phyloP scores from a whole-genome alignment of 306 rosid genomes.

The Gynostemma pentaphyllum region DNA sequence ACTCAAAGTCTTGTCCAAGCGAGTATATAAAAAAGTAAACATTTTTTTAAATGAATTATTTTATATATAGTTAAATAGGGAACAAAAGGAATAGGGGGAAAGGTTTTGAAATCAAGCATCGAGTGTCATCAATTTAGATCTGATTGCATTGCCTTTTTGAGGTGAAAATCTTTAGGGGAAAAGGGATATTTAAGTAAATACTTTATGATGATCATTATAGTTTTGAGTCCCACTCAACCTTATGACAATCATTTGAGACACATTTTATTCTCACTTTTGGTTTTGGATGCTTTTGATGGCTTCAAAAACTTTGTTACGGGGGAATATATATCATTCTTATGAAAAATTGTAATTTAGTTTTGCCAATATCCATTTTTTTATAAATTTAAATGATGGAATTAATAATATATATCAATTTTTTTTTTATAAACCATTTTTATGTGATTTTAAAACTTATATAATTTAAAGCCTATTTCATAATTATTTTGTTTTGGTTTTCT shows the following conservation, averaged over 20 bases:
- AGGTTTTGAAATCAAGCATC: neutral
- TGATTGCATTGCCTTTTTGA: neutral
- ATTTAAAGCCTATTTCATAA: too few species aligned
- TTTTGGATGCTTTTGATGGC: neutral
- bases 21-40: too few species aligned
- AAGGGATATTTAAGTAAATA: neutral
- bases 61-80: neutral
- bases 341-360: too few species aligned
- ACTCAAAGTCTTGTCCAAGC: too few species aligned
- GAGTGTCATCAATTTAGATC: slow-evolving; percentile 1
- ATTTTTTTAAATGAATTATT: too few species aligned
- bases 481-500: too few species aligned
- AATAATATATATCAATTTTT: too few species aligned
- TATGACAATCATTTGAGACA: neutral
- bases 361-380: too few species aligned
- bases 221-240: slow-evolving; percentile 4
- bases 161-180: neutral
- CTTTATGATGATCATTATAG: slow-evolving; percentile 6
- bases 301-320: neutral
- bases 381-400: too few species aligned
- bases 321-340: neutral
- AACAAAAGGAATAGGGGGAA: neutral
- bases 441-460: too few species aligned
- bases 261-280: neutral
- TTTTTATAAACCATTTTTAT: too few species aligned